phyloP scores from a whole-genome alignment of 192 early-diverging fungal genomes.

The Coemansia sp. region DNA sequence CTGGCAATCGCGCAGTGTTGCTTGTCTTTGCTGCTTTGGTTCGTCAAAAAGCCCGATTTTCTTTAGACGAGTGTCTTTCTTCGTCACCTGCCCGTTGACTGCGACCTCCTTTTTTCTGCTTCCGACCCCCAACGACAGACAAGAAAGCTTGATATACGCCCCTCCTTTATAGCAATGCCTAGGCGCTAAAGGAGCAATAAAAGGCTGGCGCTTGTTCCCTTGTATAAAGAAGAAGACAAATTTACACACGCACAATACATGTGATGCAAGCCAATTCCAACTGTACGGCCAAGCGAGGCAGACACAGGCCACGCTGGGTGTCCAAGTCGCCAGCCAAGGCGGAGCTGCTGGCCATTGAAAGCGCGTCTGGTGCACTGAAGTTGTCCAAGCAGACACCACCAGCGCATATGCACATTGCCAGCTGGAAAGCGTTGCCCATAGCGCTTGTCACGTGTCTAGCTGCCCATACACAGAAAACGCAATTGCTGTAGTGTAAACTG shows the following conservation, averaged over 20 bases:
- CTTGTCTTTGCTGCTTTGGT: background rate
- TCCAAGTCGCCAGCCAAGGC: too few relatives aligned
- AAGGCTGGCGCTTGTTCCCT: background rate
- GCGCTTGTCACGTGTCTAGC: slow-evolving; percentile 1
- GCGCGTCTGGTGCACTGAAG: too few relatives aligned
- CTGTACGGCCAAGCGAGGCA: too few relatives aligned
- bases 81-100: background rate
- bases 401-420: too few relatives aligned
- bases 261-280: too few relatives aligned
- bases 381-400: too few relatives aligned
- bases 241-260: too few relatives aligned
- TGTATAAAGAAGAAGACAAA: background rate
- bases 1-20: background rate
- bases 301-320: too few relatives aligned
- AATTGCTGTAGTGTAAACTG: too few relatives aligned
- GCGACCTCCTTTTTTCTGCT: background rate
- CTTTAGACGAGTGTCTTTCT: background rate
- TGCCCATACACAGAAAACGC: slow-evolving; percentile 10
- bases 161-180: background rate
- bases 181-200: background rate
- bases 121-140: background rate
- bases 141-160: background rate
- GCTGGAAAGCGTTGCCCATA: background rate
- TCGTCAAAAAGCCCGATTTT: slow-evolving; percentile 1
- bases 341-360: too few relatives aligned